Base-by-base conservation (phyloP, 2,329 filamentous ascomycete genomes). In the Colletotrichum sublineola region DNA sequence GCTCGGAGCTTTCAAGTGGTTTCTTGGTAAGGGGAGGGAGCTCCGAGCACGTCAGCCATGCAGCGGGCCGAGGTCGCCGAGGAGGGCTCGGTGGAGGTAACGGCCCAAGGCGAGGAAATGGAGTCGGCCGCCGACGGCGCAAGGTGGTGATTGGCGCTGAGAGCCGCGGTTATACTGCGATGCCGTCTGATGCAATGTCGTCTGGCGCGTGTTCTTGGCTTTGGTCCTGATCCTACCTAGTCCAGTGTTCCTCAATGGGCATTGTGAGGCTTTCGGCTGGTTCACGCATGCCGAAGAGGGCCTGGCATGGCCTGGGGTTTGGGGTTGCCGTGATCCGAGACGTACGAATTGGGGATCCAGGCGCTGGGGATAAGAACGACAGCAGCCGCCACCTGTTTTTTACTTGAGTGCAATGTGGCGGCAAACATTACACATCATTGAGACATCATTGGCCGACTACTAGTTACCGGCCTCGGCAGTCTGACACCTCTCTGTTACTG, bases 1-100 rank as follows among this genome's bases (percentile, higher is more conserved):
- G 58, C 55, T 70, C 66, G 70, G 70, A 48, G 60, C 40, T 61
- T 61, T 64, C 24, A 69, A 67, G 64, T 72, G 68, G 66, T 36
- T 42, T 55, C 36, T n/a, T 48, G 20, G 5, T 5, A 20, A 2
- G 20, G 20, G 9, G 60, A 72, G 40, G 40, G 5, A 42, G 40
- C 40, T 42, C 40, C 40, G 40, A 42, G 40, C 60, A 69, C 69
- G 69, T 72, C 69, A 72, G 60, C 53, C 46, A 46, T 8, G 18
- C 44, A 46, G 44, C 31, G 44, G 44, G 42, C 60, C 29, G 56
- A 42, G 40, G 46, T 48, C 44, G 58, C 65, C 69, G 69, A 63
- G 55, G 20, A 31, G 46, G 38, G 44, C 60, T 48, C 42, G 40
- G 24, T 15, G 12, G 36, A 24, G 55, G 55, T 42, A 29, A 42